These are phyloP conservation scores for Ceratobasidium theobromae DNA, from an alignment of 1,284 basidiomycete genomes.

Conservation along the genomic window DNA sequence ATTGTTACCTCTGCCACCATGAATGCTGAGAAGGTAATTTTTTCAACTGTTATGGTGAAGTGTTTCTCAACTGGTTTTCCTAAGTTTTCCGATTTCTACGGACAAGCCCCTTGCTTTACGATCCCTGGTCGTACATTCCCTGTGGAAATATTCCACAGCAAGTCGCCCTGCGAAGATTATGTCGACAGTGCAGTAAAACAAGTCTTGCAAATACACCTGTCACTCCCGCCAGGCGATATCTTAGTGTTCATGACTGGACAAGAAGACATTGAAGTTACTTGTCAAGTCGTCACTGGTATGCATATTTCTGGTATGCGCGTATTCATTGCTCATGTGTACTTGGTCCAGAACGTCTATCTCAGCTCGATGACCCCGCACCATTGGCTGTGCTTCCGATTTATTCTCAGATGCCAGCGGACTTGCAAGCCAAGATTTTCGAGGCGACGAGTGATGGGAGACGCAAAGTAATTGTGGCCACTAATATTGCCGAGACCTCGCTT, in stretches of 20 bases:
- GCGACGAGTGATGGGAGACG: slow-evolving; percentile 91
- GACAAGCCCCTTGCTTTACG: slow-evolving; percentile 91
- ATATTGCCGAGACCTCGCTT: slow-evolving; percentile 97
- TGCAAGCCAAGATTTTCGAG: slow-evolving; percentile 98
- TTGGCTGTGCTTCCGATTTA: slow-evolving; percentile 94
- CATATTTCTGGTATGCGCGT: background rate
- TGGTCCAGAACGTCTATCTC: slow-evolving; percentile 78
- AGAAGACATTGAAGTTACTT: slow-evolving; percentile 97
- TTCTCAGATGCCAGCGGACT: slow-evolving; percentile 98
- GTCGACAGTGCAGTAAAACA: slow-evolving; percentile 98
- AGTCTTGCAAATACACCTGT: slow-evolving; percentile 93
- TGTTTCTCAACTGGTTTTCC: background rate
- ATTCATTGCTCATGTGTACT: slow-evolving; percentile 37
- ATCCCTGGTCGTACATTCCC: slow-evolving; percentile 99
- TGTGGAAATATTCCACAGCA: slow-evolving; percentile 93
- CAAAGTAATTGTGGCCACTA: slow-evolving; percentile 98
- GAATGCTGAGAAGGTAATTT: slow-evolving; percentile 90
- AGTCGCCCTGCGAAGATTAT: slow-evolving; percentile 98
- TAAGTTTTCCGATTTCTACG: slow-evolving; percentile 93
- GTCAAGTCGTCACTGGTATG: slow-evolving; percentile 83
- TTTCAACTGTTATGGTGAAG: background rate
- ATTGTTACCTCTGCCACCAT: slow-evolving; percentile 99
- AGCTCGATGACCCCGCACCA: slow-evolving; percentile 86
- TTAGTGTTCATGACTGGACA: slow-evolving; percentile 99
- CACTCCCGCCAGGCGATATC: slow-evolving; percentile 92